Evolutionary conservation across 768 basidiomycete genomes (phyloP).

Genomic region (Auricularia heimuer): DNA sequence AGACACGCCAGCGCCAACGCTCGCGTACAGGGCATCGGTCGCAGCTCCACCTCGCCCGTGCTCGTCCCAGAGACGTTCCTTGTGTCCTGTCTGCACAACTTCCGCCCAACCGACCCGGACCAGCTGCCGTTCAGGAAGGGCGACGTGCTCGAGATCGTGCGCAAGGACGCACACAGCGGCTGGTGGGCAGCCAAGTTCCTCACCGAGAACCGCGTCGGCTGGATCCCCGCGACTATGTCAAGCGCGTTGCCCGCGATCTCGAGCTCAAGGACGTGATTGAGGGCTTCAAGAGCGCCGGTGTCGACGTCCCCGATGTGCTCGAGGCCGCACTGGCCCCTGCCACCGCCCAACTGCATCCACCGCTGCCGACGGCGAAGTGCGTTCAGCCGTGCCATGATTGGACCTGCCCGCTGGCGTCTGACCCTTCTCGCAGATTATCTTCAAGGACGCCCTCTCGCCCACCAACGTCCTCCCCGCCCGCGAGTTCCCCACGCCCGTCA

Average conservation of each 20-base stretch:
- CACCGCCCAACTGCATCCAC: neutral
- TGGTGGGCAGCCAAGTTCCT: neutral
- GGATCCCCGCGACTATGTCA: neutral
- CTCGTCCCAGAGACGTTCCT: neutral
- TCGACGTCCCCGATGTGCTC: neutral
- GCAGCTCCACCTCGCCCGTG: neutral
- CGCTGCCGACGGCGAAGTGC: neutral
- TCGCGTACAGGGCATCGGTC: neutral
- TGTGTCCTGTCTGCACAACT: neutral
- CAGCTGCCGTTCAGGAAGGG: slow-evolving; percentile 1
- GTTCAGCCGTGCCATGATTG: neutral
- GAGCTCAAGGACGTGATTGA: neutral
- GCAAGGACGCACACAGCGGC: neutral
- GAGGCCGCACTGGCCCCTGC: neutral
- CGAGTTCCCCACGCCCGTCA: neutral
- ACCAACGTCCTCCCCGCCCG: neutral
- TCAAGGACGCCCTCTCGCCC: neutral
- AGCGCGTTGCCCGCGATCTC: neutral
- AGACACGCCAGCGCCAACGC: neutral
- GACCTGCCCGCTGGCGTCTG: neutral
- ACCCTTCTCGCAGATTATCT: neutral
- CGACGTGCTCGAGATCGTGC: neutral
- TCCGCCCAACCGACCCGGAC: neutral
- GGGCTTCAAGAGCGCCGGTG: neutral
- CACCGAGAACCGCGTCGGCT: neutral